A percentile compares a stretch with the other conserved stretches of the same genome.
phyloP scores from a whole-genome alignment of 164 flowering plant species.

The Stephania cephalantha region DNA sequence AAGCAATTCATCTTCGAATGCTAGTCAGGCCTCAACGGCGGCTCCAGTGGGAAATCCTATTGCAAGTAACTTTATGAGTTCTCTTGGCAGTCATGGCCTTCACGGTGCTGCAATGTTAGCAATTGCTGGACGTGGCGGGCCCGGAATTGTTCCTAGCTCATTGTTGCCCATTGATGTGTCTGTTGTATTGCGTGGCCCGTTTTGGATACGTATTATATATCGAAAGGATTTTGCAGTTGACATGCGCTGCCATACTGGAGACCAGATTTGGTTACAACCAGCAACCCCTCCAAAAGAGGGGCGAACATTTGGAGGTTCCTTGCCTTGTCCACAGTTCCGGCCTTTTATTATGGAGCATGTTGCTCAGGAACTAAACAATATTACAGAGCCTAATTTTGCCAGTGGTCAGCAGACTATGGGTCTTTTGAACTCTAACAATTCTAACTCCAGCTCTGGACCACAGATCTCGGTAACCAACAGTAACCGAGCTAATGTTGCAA shows the following conservation, averaged over 20 bases:
- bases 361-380: slow-evolving; percentile 88
- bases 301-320: slow-evolving; percentile 81
- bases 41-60: slow-evolving; percentile 37
- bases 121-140: slow-evolving; percentile 83
- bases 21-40: slow-evolving; percentile 37
- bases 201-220: slow-evolving; percentile 93
- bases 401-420: slow-evolving; percentile 62
- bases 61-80: slow-evolving; percentile 31
- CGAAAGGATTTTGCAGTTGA: slow-evolving; percentile 92
- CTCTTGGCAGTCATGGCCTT: slow-evolving; percentile 52
- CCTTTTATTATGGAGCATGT: slow-evolving; percentile 99
- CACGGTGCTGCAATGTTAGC: slow-evolving; percentile 70
- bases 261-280: slow-evolving; percentile 99
- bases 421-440: slow-evolving; percentile 36
- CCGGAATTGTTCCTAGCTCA: slow-evolving; percentile 98
- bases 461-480: slow-evolving; percentile 48
- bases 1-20: slow-evolving; percentile 35
- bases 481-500: slow-evolving; percentile 44
- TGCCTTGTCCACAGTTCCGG: slow-evolving; percentile 97
- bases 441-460: slow-evolving; percentile 43
- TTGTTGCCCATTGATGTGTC: slow-evolving; percentile 95
- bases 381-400: slow-evolving; percentile 59
- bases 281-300: slow-evolving; percentile 97
- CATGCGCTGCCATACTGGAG: slow-evolving; percentile 99
- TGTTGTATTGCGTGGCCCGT: slow-evolving; percentile 92